Evolutionary conservation across 495 filamentous ascomycete species (phyloP), one percentile per base, ranked within the genome.

Genomic region (Saxophila tyrrhenica): DNA sequence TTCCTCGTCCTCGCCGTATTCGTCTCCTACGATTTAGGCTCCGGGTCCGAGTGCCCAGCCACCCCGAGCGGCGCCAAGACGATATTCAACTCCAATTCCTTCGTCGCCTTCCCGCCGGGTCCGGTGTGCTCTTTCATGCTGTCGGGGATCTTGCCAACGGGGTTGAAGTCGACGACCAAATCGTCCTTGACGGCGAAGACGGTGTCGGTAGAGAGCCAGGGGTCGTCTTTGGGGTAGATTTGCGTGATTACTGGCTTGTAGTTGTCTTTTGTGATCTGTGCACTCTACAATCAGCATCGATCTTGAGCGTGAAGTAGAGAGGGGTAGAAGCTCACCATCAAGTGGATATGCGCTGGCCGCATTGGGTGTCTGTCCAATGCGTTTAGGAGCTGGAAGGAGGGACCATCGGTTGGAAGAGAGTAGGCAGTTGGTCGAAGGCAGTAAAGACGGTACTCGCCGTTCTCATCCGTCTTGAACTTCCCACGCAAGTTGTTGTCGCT

Each of bases 381-480:
- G 48, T 74, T 70, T 50, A 92, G 75, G 19, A 92, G 75, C 51
- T 77, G 75, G 64, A 77, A 83, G 52, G 82, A 80, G 55, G 87
- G 84, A 3, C 83, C 84, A 65, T 91, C 85, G 64, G 76, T 80
- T 41, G 86, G 86, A 45, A 91, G 75, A 5, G 80, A 82, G 73
- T 92, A 92, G 5, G 84, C 80, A 1, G 85, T 89, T 0, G 87
- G 87, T 68, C 85, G 78, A 64, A 87, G 79, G 77, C 85, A 89
- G 78, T 90, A 89, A 70, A 86, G 84, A 64, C 68, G 73, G 74
- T 86, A 92, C 58, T 80, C 72, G 65, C 86, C 86, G 55, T 89
- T 77, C 60, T 76, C 81, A 72, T 92, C 80, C 60, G 81, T 77
- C 60, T 75, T 78, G 77, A 88, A 89, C 72, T 89, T 90, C 66